Percentiles rank a stretch among this genome's conserved stretches.
Evolutionary conservation across 148 eudicot species (phyloP).

Genomic region (Cornus kousa): DNA sequence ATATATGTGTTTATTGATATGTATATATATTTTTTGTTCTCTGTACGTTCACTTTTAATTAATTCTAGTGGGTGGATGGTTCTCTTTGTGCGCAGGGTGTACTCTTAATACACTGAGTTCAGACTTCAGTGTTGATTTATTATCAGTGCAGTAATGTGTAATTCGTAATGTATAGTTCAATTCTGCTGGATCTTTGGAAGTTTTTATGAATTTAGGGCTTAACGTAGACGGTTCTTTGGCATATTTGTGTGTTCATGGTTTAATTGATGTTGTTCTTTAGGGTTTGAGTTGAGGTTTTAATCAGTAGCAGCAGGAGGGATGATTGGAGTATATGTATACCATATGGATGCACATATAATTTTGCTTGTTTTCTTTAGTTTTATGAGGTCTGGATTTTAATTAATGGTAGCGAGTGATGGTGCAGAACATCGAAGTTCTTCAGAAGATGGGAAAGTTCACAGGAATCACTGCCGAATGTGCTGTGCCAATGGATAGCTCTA

Average conservation of each 20-base stretch:
- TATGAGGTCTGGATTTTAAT: background rate
- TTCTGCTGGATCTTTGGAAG: background rate
- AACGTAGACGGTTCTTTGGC: background rate
- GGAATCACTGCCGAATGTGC: constrained; percentile 78
- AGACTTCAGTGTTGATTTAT: background rate
- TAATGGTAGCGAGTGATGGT: constrained; percentile 8
- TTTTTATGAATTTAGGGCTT: background rate
- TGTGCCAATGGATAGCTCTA: constrained; percentile 52
- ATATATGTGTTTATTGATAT: no score
- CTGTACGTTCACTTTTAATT: background rate
- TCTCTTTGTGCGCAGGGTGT: no score
- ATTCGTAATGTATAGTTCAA: background rate
- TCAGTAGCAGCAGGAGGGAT: background rate
- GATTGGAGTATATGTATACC: background rate
- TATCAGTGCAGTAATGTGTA: no score
- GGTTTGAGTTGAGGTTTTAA: background rate
- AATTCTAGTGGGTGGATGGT: no score
- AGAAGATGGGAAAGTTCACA: constrained; percentile 76
- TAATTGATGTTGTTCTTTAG: background rate
- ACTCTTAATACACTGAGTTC: background rate
- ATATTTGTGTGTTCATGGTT: background rate
- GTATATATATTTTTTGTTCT: no score
- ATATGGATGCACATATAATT: background rate
- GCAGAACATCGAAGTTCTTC: constrained; percentile 87
- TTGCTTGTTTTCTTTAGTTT: background rate